Percentiles rank a stretch among this genome's conserved stretches.
phyloP scores from a whole-genome alignment of 148 eudicot species.

The Rhododendron mucronatum region DNA sequence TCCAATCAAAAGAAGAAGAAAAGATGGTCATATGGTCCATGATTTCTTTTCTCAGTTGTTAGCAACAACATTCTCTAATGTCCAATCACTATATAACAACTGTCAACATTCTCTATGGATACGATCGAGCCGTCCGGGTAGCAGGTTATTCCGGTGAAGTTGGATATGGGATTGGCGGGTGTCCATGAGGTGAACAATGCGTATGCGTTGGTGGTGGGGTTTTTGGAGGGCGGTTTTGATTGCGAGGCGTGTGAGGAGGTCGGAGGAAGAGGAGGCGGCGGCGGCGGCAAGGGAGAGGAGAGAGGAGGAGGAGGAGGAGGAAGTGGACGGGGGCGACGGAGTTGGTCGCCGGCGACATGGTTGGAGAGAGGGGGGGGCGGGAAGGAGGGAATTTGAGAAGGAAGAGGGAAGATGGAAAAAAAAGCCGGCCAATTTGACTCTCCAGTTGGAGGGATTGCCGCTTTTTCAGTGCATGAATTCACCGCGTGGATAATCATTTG shows the following conservation, averaged over 20 bases:
- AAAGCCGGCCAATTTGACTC: not conserved
- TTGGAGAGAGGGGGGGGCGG: not conserved
- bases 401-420: not conserved
- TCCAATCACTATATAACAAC: too few species aligned
- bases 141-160: conserved; percentile 48
- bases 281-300: not conserved
- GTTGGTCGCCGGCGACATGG: not conserved
- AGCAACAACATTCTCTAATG: too few species aligned
- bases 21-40: too few species aligned
- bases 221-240: conserved; percentile 35
- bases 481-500: not conserved
- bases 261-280: not conserved
- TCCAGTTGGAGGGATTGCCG: not conserved
- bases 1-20: too few species aligned
- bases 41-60: too few species aligned
- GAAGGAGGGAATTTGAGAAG: not conserved
- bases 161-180: conserved; percentile 10
- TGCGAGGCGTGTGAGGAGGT: conserved; percentile 28
- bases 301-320: not conserved
- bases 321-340: not conserved
- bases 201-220: conserved; percentile 17
- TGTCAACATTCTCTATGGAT: conserved; percentile 28
- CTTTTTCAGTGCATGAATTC: not conserved
- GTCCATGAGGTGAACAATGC: conserved; percentile 37
- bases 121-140: conserved; percentile 23